phyloP scores from a whole-genome alignment of 75 land plant species.

The Azolla pinnata region DNA sequence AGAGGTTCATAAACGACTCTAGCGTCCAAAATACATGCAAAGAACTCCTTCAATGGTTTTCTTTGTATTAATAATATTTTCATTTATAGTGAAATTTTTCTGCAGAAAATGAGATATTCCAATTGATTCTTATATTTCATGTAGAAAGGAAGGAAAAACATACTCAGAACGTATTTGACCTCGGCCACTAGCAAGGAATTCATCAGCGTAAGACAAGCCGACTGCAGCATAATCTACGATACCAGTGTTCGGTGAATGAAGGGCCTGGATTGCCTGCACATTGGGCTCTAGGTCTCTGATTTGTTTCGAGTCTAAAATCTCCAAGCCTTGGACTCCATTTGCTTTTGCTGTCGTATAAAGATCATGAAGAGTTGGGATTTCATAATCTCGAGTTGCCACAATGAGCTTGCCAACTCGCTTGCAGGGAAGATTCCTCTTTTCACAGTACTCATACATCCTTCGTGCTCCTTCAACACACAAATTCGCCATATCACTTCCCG shows the following conservation, averaged over 20 bases:
- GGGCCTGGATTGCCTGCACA: slow-evolving; percentile 23
- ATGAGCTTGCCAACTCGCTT: slow-evolving; percentile 31
- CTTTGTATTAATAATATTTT: too few species aligned
- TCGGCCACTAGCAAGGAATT: slow-evolving; percentile 20
- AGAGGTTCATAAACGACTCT: too few species aligned
- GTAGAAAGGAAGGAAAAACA: slow-evolving; percentile 8
- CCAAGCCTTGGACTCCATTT: slow-evolving; percentile 31
- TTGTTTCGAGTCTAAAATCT: slow-evolving; percentile 19
- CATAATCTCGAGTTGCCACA: slow-evolving; percentile 29
- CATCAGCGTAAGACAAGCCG: slow-evolving; percentile 28
- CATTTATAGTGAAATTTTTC: too few species aligned
- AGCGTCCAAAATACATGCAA: too few species aligned
- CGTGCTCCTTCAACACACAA: slow-evolving; percentile 32
- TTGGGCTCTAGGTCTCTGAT: slow-evolving; percentile 29
- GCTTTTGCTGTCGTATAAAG: slow-evolving; percentile 18
- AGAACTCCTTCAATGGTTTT: not conserved
- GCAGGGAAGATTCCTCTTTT: slow-evolving; percentile 24
- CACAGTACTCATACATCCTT: slow-evolving; percentile 33
- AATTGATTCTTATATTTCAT: too few species aligned
- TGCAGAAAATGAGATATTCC: too few species aligned
- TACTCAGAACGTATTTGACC: slow-evolving; percentile 30
- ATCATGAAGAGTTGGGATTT: slow-evolving; percentile 23
- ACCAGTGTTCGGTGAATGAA: slow-evolving; percentile 38
- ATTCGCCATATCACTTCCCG: slow-evolving; percentile 30
- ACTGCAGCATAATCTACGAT: slow-evolving; percentile 32